Base-by-base conservation (phyloP, 1,284 basidiomycete genomes). In the Megacollybia platyphylla region DNA sequence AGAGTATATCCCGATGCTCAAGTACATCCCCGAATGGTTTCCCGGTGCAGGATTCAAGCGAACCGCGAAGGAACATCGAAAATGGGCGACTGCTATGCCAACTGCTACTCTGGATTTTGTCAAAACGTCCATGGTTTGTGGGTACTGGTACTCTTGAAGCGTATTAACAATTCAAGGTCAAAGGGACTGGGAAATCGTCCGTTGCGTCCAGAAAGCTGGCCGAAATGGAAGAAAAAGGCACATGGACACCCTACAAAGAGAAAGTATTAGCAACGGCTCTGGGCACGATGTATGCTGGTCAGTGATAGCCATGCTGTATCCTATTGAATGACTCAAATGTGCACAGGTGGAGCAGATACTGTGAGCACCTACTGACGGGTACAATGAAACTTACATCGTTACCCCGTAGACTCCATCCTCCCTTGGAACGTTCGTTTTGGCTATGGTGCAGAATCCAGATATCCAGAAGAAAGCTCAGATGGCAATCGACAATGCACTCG, bases 381-480 rank as follows among this genome's bases (percentile, higher is more conserved):
- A 31, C 3, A 31, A 2, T 9, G 8, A 40, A 7, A 20, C 15
- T 35, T 8, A 31, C 40, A 32, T 9, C n/a, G 27, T 8, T 18
- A 32, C 26, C 39, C 3, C n/a, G n/a, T 11, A 46, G 44, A 46
- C 45, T 4, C 36, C 39, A 10, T 24, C 46, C 4, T 26, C 26
- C 3, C 18, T 37, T 9, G 28, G 18, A 9, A 39, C 32, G 2
- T 39, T 45, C 30, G 17, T 44, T 30, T 39, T 43, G 11, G 48
- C 42, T 2, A 42, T 43, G 30, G 41, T 41, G 13, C 7, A 40
- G 32, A 36, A 51, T 39, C 50, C 52, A 3, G 48, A 50, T 4
- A 36, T 49, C 7, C 43, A 48, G 40, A 46, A 43, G 32, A 50
- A 48, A 39, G 52, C 45, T 6, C 52, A 51, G 13, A 45, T 35